phyloP scores from a whole-genome alignment of 73 alveolate species.

The Loxodes magnus region DNA sequence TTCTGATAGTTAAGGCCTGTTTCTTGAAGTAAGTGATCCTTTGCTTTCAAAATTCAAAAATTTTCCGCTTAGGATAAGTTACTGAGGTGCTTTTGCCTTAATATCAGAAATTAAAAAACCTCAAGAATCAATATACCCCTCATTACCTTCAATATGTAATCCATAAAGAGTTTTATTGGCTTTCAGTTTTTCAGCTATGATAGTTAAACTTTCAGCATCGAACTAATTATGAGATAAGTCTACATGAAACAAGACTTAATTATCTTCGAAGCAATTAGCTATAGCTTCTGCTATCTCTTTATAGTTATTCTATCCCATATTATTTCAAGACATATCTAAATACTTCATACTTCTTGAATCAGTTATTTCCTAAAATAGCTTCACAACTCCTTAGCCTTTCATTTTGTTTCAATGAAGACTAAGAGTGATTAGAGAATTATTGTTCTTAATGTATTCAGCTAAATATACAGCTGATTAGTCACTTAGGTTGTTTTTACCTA shows the following conservation, averaged over 20 bases:
- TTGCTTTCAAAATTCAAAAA: too few relatives aligned
- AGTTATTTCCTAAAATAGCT: slow-evolving; percentile 1
- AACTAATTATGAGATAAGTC: slow-evolving; percentile 71
- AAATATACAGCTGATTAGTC: slow-evolving; percentile 32
- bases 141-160: slow-evolving; percentile 79
- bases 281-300: slow-evolving; percentile 7
- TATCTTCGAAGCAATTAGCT: neutral
- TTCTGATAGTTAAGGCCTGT: too few relatives aligned
- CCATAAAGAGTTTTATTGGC: slow-evolving; percentile 66
- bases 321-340: slow-evolving; percentile 16
- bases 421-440: slow-evolving; percentile 10
- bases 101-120: slow-evolving; percentile 50
- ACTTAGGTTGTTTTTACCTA: slow-evolving; percentile 42
- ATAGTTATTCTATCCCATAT: slow-evolving; percentile 4
- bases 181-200: slow-evolving; percentile 48
- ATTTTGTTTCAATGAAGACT: slow-evolving; percentile 43
- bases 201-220: slow-evolving; percentile 35
- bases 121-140: slow-evolving; percentile 58
- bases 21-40: too few relatives aligned
- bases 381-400: slow-evolving; percentile 30
- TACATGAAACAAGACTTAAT: slow-evolving; percentile 50
- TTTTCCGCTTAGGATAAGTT: neutral
- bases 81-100: slow-evolving; percentile 8
- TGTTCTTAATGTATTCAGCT: slow-evolving; percentile 6
- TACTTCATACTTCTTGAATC: neutral